A percentile compares a stretch with the other conserved stretches of the same genome.
These are phyloP conservation scores for Amaranthus tricolor DNA, from an alignment of 179 eudicot genomes.

Conservation along the genomic window DNA sequence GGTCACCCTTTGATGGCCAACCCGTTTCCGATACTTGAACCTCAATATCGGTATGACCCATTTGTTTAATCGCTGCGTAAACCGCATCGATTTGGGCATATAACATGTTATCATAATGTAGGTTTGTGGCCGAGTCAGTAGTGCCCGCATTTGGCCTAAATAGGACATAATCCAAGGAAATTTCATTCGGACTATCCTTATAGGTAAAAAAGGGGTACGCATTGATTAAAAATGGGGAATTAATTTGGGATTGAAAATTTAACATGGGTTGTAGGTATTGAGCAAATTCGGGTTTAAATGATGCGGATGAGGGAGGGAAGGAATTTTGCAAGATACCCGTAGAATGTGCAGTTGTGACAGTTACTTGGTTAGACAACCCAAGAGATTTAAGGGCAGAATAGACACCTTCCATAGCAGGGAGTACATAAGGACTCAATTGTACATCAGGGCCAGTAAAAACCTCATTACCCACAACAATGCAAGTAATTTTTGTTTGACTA, in stretches of 20 bases:
- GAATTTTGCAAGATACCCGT: slow-evolving; percentile 48
- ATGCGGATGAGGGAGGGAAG: slow-evolving; percentile 71
- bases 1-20: slow-evolving; percentile 82
- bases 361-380: slow-evolving; percentile 48
- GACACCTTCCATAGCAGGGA: slow-evolving; percentile 71
- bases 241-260: slow-evolving; percentile 48
- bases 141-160: slow-evolving; percentile 61
- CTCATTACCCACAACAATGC: slow-evolving; percentile 76
- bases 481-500: slow-evolving; percentile 52
- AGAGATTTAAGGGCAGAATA: slow-evolving; percentile 49
- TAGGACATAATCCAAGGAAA: slow-evolving; percentile 56
- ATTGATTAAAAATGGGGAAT: slow-evolving; percentile 66
- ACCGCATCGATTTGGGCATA: slow-evolving; percentile 85
- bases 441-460: slow-evolving; percentile 44
- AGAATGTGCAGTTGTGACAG: slow-evolving; percentile 73
- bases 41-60: slow-evolving; percentile 63
- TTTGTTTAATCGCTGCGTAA: slow-evolving; percentile 53
- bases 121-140: slow-evolving; percentile 47
- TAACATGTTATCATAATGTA: slow-evolving; percentile 80
- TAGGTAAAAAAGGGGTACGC: slow-evolving; percentile 84
- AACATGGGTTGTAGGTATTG: slow-evolving; percentile 54
- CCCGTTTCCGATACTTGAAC: slow-evolving; percentile 80
- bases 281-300: slow-evolving; percentile 48
- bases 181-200: slow-evolving; percentile 43
- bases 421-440: slow-evolving; percentile 37